A percentile compares a stretch with the other conserved stretches of the same genome.
Evolutionary conservation across 495 filamentous ascomycete species (phyloP).

Genomic region (Cercophora newfieldiana): DNA sequence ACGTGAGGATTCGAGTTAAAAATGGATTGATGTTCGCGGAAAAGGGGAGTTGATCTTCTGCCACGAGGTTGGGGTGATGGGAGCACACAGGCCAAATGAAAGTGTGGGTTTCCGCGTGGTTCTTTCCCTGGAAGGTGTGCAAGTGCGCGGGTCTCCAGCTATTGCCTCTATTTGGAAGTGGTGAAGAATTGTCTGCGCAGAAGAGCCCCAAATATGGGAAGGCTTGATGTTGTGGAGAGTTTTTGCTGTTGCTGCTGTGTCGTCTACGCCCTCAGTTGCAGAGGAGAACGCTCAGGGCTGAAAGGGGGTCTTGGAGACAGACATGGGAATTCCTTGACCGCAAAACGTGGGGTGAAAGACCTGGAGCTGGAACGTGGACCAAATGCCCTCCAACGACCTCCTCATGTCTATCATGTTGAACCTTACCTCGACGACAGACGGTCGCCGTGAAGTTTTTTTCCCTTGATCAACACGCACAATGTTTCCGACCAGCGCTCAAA

Average conservation of each 20-base stretch:
- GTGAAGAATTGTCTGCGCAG: not conserved
- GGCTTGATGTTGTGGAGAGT: not conserved
- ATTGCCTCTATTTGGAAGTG: not conserved
- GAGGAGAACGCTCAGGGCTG: not conserved
- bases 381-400: not conserved
- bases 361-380: not conserved
- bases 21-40: not conserved
- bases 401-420: not conserved
- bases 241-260: not conserved
- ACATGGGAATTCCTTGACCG: not conserved
- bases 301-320: constrained; percentile 8
- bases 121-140: not conserved
- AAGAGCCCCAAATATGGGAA: not conserved
- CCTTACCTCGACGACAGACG: not conserved
- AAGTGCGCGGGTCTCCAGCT: not conserved
- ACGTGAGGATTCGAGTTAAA: not conserved
- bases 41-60: not conserved
- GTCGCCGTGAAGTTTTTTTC: not conserved
- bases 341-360: constrained; percentile 3
- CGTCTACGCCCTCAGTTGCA: constrained; percentile 1
- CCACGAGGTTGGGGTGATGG: not conserved
- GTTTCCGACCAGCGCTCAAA: not conserved
- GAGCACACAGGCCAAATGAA: not conserved
- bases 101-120: not conserved
- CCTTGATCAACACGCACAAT: not conserved